A percentile compares a stretch with the other conserved stretches of the same genome.
phyloP scores from a whole-genome alignment of 2,329 filamentous ascomycete species.

The Talaromyces atroroseus region DNA sequence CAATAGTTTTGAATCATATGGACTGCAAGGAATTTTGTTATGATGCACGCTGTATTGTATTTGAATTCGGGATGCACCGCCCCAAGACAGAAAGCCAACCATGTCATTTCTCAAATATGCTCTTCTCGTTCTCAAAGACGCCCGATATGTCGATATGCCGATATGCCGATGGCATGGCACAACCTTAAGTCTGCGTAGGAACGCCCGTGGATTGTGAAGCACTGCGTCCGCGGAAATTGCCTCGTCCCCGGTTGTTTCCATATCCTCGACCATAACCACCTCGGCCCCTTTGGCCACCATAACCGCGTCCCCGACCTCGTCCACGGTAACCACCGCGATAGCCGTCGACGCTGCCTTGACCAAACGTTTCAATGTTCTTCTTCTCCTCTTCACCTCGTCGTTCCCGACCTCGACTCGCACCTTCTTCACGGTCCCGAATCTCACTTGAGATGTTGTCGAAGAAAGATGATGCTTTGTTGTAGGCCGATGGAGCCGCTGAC shows the following conservation, averaged over 20 bases:
- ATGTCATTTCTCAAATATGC: background rate
- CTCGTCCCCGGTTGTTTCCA: constrained; percentile 28
- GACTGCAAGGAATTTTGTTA: background rate
- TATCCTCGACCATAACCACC: constrained; percentile 45
- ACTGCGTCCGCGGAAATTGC: constrained; percentile 35
- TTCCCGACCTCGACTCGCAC: constrained; percentile 64
- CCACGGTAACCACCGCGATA: constrained; percentile 77
- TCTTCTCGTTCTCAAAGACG: no score
- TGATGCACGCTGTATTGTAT: background rate
- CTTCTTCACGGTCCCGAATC: constrained; percentile 78
- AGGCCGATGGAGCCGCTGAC: constrained; percentile 49
- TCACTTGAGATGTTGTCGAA: constrained; percentile 99
- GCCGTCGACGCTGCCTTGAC: constrained; percentile 89
- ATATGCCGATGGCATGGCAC: background rate
- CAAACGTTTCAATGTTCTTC: constrained; percentile 96
- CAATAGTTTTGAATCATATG: background rate
- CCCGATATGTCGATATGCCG: background rate
- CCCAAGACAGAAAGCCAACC: background rate
- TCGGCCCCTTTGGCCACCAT: constrained; percentile 40
- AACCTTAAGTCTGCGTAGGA: constrained; percentile 27
- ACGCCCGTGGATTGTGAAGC: constrained; percentile 36
- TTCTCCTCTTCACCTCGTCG: constrained; percentile 90
- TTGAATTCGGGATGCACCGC: background rate
- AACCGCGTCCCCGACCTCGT: constrained; percentile 54
- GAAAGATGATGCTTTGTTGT: constrained; percentile 87